These are phyloP conservation scores for Chrysosporium keratinophilum DNA, from an alignment of 2,329 filamentous ascomycete genomes.

Conservation along the genomic window DNA sequence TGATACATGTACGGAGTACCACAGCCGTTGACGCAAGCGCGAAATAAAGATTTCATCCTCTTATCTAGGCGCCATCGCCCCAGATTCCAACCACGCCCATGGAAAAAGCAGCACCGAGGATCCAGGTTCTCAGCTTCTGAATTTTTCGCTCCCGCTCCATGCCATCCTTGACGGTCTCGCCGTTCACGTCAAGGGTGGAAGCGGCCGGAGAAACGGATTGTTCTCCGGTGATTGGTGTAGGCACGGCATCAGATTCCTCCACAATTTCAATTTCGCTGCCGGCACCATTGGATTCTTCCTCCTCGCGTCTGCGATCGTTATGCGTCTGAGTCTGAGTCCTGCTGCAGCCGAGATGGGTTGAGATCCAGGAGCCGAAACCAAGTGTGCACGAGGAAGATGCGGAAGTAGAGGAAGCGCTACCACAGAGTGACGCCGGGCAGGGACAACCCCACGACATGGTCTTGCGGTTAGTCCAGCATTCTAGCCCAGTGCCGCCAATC, in stretches of 20 bases:
- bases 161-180: conserved; percentile 36
- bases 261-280: conserved; percentile 18
- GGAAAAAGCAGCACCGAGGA: conserved; percentile 35
- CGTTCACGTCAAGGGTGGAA: conserved; percentile 30
- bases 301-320: conserved; percentile 19
- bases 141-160: conserved; percentile 36
- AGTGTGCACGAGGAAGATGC: background rate
- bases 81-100: conserved; percentile 42
- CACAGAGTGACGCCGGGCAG: conserved; percentile 3
- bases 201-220: conserved; percentile 3
- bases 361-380: conserved; percentile 2
- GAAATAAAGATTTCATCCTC: background rate
- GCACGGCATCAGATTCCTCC: conserved; percentile 14
- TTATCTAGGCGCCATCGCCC: conserved; percentile 33
- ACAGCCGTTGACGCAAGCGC: background rate
- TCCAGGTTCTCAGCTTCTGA: conserved; percentile 30
- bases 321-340: background rate
- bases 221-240: conserved; percentile 11
- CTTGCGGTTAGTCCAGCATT: conserved; percentile 62
- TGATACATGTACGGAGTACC: background rate
- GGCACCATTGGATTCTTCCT: conserved; percentile 14
- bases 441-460: conserved; percentile 18
- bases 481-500: conserved; percentile 44
- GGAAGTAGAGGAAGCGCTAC: background rate
- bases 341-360: conserved; percentile 5